A percentile compares a stretch with the other conserved stretches of the same genome.
phyloP scores from a whole-genome alignment of 768 basidiomycete species.

The Fomitopsis pulvina region DNA sequence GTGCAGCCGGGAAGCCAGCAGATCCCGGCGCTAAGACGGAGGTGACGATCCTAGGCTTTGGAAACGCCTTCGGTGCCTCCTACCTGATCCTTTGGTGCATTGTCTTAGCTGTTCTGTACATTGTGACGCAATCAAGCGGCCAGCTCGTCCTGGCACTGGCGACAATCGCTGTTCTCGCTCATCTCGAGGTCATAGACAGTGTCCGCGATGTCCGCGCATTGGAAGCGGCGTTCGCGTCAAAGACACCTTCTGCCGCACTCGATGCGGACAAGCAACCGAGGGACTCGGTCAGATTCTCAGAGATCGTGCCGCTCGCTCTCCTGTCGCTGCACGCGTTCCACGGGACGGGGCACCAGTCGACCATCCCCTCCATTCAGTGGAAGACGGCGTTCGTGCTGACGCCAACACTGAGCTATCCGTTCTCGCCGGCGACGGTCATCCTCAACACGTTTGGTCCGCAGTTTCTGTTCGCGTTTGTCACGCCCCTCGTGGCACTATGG shows the following conservation, averaged over 20 bases:
- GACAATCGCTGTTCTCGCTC: constrained; percentile 60
- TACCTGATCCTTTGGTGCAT: constrained; percentile 80
- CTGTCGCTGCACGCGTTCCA: constrained; percentile 76
- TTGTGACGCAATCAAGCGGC: constrained; percentile 71
- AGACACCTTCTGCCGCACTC: constrained; percentile 39
- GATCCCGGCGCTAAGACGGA: constrained; percentile 36
- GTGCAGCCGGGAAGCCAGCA: neutral
- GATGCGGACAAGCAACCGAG: constrained; percentile 21
- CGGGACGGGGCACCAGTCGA: constrained; percentile 88
- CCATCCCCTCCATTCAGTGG: constrained; percentile 90
- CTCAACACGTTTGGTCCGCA: constrained; percentile 76
- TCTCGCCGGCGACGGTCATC: constrained; percentile 65
- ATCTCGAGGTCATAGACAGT: constrained; percentile 78
- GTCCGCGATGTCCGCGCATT: constrained; percentile 62
- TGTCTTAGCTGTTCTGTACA: constrained; percentile 53
- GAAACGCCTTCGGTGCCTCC: constrained; percentile 85
- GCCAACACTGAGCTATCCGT: constrained; percentile 59
- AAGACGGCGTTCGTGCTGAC: constrained; percentile 86
- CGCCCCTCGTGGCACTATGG: constrained; percentile 77
- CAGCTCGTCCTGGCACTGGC: constrained; percentile 70
- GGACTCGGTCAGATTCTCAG: constrained; percentile 46
- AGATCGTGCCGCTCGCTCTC: constrained; percentile 68
- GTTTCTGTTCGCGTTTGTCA: constrained; percentile 57
- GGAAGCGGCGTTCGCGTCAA: constrained; percentile 42
- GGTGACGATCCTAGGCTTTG: constrained; percentile 71